A percentile compares a stretch with the other conserved stretches of the same genome.
phyloP scores from a whole-genome alignment of 176 grass and related monocot genomes.

The Elymus sibiricus region DNA sequence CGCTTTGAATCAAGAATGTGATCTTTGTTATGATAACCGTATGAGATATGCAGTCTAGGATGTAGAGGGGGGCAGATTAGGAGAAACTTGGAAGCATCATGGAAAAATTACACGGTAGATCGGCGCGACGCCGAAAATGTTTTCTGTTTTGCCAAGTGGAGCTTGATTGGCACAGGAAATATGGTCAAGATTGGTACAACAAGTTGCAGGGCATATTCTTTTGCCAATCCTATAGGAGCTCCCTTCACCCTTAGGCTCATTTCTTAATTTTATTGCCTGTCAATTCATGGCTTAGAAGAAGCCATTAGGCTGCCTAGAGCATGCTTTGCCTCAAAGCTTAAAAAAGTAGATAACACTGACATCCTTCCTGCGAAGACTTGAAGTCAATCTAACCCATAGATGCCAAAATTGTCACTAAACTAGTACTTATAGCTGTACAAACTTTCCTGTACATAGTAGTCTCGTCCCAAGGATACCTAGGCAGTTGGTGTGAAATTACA shows the following conservation, averaged over 20 bases:
- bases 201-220: constrained; percentile 52
- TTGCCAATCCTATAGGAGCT: constrained; percentile 31
- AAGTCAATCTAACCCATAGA: constrained; percentile 43
- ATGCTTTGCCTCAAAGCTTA: constrained; percentile 45
- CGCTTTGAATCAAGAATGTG: constrained; percentile 62
- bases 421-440: constrained; percentile 8
- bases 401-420: constrained; percentile 29
- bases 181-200: constrained; percentile 34
- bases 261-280: constrained; percentile 45
- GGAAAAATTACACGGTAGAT: constrained; percentile 31
- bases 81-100: constrained; percentile 30
- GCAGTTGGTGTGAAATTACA: constrained; percentile 15
- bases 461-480: constrained; percentile 1
- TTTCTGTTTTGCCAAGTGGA: constrained; percentile 38
- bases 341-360: constrained; percentile 33
- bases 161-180: constrained; percentile 36
- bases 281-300: constrained; percentile 46
- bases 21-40: constrained; percentile 46
- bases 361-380: constrained; percentile 31
- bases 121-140: background rate
- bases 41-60: constrained; percentile 43
- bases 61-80: constrained; percentile 35
- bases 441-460: background rate
- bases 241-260: constrained; percentile 26
- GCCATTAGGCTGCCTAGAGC: constrained; percentile 17